Percentiles rank a stretch among this genome's conserved stretches.
phyloP scores from a whole-genome alignment of 2,329 filamentous ascomycete genomes.

The Ophiostoma ulmi region DNA sequence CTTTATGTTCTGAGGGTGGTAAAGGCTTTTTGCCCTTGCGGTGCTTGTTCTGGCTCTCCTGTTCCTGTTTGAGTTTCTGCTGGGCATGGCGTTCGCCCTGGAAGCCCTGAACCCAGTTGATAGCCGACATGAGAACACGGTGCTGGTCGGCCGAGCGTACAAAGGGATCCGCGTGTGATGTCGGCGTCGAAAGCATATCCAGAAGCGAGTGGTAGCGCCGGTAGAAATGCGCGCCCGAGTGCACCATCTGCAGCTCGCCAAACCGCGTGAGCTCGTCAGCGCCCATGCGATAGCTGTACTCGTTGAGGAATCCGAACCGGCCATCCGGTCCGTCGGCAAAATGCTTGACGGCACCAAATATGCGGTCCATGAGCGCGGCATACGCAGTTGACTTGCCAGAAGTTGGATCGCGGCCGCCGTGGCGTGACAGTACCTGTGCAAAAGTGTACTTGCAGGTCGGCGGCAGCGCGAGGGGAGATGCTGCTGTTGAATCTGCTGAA shows the following conservation, averaged over 20 bases:
- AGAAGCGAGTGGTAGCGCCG: conserved; percentile 60
- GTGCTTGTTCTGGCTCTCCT: conserved; percentile 29
- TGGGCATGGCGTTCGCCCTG: conserved; percentile 47
- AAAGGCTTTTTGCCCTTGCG: neutral
- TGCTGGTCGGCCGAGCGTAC: conserved; percentile 41
- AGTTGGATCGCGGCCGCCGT: conserved; percentile 80
- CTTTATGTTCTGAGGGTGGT: neutral
- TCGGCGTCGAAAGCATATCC: conserved; percentile 25
- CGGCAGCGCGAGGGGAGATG: conserved; percentile 47
- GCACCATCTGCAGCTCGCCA: conserved; percentile 63
- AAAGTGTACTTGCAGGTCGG: conserved; percentile 69
- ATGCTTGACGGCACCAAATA: conserved; percentile 48
- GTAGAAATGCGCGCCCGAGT: conserved; percentile 73
- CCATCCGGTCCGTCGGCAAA: conserved; percentile 52
- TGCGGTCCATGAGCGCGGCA: conserved; percentile 56
- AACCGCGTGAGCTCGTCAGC: conserved; percentile 53
- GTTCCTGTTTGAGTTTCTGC: conserved; percentile 24
- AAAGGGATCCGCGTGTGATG: conserved; percentile 43
- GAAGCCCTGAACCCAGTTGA: conserved; percentile 72
- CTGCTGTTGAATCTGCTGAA: neutral
- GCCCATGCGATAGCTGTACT: conserved; percentile 63
- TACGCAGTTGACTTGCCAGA: conserved; percentile 60
- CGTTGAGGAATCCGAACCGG: conserved; percentile 63
- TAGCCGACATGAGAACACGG: conserved; percentile 53
- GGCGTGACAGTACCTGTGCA: conserved; percentile 74